phyloP scores from a whole-genome alignment of 306 rosid species.

The Rosa chinensis region DNA sequence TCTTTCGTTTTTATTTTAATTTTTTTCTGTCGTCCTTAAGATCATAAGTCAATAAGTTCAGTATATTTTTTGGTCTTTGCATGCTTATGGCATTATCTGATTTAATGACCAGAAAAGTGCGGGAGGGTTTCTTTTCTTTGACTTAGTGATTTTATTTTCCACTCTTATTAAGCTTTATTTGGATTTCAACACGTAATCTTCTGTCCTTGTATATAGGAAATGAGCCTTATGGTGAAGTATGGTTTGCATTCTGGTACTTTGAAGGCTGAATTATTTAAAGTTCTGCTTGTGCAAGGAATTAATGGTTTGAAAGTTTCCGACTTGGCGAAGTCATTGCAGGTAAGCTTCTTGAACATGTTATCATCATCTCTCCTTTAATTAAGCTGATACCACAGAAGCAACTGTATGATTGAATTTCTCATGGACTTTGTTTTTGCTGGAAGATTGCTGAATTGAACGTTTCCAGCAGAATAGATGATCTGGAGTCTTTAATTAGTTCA shows the following conservation, averaged over 20 bases:
- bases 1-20: not conserved
- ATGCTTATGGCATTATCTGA: not conserved
- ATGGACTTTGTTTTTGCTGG: constrained; percentile 36
- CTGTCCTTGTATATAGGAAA: constrained; percentile 51
- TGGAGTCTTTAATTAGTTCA: constrained; percentile 71
- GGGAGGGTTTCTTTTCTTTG: not conserved
- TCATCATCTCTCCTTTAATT: not conserved
- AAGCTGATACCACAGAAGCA: not conserved
- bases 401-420: constrained; percentile 17
- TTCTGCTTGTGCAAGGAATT: constrained; percentile 71
- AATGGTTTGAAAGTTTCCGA: constrained; percentile 80
- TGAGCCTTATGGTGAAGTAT: constrained; percentile 62
- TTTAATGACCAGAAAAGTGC: not conserved
- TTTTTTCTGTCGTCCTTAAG: not conserved
- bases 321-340: constrained; percentile 64
- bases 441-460: constrained; percentile 74
- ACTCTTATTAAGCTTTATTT: constrained; percentile 3
- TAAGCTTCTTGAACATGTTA: constrained; percentile 30
- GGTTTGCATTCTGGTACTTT: constrained; percentile 74
- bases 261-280: constrained; percentile 77
- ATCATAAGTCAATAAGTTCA: not conserved
- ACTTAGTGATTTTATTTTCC: constrained; percentile 19
- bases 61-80: not conserved
- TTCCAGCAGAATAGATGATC: constrained; percentile 60
- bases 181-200: constrained; percentile 23